Base-by-base conservation (phyloP, 2,329 filamentous ascomycete species). In the Corynespora cassiicola region DNA sequence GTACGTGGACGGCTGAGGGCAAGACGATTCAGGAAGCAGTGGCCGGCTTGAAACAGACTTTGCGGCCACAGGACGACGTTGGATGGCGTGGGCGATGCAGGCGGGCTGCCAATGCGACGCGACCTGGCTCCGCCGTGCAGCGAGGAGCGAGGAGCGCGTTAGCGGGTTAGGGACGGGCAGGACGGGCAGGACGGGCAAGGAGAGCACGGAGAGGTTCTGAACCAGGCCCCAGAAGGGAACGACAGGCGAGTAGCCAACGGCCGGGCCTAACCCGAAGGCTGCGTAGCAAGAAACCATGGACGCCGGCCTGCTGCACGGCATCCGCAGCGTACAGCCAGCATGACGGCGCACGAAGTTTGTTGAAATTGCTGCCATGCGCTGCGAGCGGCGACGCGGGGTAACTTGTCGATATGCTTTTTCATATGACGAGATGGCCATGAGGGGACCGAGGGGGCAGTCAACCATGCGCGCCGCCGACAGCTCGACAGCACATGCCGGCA, bases 1-100 rank as follows among this genome's bases (percentile, higher is more conserved):
- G 32, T 56, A 50, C 41, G 63, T 55, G 53, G 59, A 63, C 39
- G 45, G 55, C 49, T 53, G 45, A 53, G 40, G 30, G n/a, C n/a
- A 12, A 25, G 15, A 27, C 27, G 35, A 8, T 15, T 24, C 22
- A 33, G 23, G 43, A 37, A 11, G 23, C 38, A 31, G 25, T 23
- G 14, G 16, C 12, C 8, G 35, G 42, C 27, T 36, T 41, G 50
- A 39, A 32, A 48, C 35, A 20, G 34, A 35, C 38, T 31, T 37
- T 29, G 33, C 32, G 32, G 12, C 10, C 10, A n/a, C 21, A 11
- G 26, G 22, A 20, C 42, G 34, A 39, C 33, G 23, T 19, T 34
- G 31, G 29, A 33, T 37, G 29, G 36, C 40, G 23, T 28, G 36
- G 43, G 36, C 35, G 36, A 33, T 34, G 35, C 22, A n/a, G n/a